These are phyloP conservation scores for Termitomyces sp. DNA, from an alignment of 768 basidiomycete genomes.

Conservation along the genomic window DNA sequence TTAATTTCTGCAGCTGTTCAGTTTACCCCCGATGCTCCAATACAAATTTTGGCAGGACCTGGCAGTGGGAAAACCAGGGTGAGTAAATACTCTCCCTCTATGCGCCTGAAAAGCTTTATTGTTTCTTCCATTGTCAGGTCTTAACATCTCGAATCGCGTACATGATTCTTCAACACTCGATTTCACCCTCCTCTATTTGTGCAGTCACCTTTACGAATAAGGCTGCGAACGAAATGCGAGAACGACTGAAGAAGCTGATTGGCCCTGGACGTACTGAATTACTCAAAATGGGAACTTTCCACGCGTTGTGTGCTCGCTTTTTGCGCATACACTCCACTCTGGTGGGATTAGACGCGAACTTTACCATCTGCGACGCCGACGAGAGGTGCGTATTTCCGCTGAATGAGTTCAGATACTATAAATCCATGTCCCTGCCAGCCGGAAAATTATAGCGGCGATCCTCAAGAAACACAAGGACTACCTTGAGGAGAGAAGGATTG, in stretches of 20 bases:
- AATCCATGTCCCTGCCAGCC: constrained; percentile 38
- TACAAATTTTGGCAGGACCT: constrained; percentile 84
- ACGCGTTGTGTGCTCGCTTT: constrained; percentile 71
- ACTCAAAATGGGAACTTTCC: constrained; percentile 76
- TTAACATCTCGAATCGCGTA: constrained; percentile 69
- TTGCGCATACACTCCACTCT: constrained; percentile 60
- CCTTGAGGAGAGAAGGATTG: constrained; percentile 45
- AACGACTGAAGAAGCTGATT: constrained; percentile 63
- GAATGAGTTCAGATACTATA: neutral
- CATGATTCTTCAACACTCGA: constrained; percentile 51
- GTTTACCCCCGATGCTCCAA: constrained; percentile 56
- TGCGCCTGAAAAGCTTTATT: neutral
- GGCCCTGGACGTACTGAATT: constrained; percentile 54
- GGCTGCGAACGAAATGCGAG: constrained; percentile 84
- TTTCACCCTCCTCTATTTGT: constrained; percentile 61
- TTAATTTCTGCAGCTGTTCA: constrained; percentile 51
- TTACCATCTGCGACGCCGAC: constrained; percentile 79
- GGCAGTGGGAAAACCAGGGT: constrained; percentile 72
- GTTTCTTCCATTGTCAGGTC: constrained; percentile 35
- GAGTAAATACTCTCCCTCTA: neutral
- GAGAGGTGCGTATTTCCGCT: constrained; percentile 53
- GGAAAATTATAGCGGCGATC: constrained; percentile 60
- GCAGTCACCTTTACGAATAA: constrained; percentile 90
- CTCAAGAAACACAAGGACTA: constrained; percentile 55
- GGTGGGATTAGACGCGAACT: constrained; percentile 67